Evolutionary conservation across 164 flowering plant genomes (phyloP), one percentile per base, ranked within the genome.

Genomic region (Magnolia sinica): DNA sequence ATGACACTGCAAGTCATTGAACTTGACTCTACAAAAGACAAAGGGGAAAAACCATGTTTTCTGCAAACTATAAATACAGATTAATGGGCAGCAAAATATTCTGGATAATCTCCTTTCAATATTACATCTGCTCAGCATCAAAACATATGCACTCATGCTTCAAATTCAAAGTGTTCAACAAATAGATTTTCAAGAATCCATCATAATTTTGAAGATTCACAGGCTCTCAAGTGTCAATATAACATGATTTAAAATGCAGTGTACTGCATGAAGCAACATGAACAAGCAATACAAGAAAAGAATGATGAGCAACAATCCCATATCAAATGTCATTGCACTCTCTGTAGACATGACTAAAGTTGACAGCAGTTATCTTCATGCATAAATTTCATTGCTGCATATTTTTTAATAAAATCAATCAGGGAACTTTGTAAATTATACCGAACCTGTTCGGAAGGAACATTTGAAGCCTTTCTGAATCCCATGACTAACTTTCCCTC

Each of bases 401-500:
- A 37, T 55, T 55, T 55, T 55, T 55, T 55, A 68, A 68, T 68
- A 18, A 31, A 68, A 29, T 29, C 49, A 37, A 4, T 19, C 18
- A n/a, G 9, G 22, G 9, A 22, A n/a, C 19, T 29, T 37, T 24
- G 8, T 68, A 13, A 14, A 8, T 64, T n/a, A 7, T 22, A 64
- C 68, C 9, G 24, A 68, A 92, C 97, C 96, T 89, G 97, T 74
- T 88, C 89, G 73, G 91, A 80, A 73, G 84, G 76, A 81, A 81
- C 73, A 70, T 79, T 76, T 75, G 94, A 84, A 71, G 94, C 90
- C 89, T 94, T 96, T 82, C 98, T 89, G 82, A 85, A 91, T 74
- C 99, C 98, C 94, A 96, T 91, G 72, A 96, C 86, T 83, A 94
- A 75, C 87, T 89, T 94, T 69, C 96, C 98, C 80, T 91, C 95